Evolutionary conservation across 2,329 filamentous ascomycete species (phyloP).

Genomic region (Polychaeton citri): DNA sequence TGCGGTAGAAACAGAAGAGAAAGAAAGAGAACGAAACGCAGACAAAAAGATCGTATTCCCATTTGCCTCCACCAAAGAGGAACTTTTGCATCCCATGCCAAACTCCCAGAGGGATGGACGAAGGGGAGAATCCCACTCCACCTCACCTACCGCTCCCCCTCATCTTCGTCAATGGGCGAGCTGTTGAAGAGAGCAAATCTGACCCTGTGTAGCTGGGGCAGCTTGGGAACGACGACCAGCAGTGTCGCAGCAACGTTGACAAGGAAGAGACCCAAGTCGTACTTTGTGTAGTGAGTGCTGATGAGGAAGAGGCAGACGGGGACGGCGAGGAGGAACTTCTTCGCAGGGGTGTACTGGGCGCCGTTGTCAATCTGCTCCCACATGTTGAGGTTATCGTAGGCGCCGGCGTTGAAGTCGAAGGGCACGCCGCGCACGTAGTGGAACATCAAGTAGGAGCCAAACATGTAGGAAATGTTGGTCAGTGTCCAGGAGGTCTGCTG

Average conservation of each 20-base stretch:
- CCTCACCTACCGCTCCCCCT: constrained; percentile 9
- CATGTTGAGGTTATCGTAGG: constrained; percentile 99
- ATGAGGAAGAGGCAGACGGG: constrained; percentile 89
- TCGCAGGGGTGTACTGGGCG: constrained; percentile 94
- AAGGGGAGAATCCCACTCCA: neutral
- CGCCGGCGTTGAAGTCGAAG: constrained; percentile 96
- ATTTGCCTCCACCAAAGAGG: no score
- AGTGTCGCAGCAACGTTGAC: constrained; percentile 93
- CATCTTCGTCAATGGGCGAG: constrained; percentile 9
- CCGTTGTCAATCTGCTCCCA: constrained; percentile 99
- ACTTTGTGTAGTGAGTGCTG: constrained; percentile 98
- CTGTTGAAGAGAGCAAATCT: constrained; percentile 22
- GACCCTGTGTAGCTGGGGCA: constrained; percentile 44
- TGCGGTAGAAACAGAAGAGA: no score
- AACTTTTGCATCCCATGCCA: no score
- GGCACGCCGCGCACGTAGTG: constrained; percentile 96
- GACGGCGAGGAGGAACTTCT: constrained; percentile 93
- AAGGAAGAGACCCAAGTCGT: constrained; percentile 90
- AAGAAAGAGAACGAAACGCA: no score
- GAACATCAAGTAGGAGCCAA: constrained; percentile 98
- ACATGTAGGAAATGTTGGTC: constrained; percentile 98
- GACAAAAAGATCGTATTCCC: no score
- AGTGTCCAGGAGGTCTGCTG: constrained; percentile 98
- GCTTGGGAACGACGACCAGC: constrained; percentile 87
- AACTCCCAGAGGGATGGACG: no score